These are phyloP conservation scores for Ajuga chamaepitys DNA, from an alignment of 257 asterid species.

Conservation along the genomic window DNA sequence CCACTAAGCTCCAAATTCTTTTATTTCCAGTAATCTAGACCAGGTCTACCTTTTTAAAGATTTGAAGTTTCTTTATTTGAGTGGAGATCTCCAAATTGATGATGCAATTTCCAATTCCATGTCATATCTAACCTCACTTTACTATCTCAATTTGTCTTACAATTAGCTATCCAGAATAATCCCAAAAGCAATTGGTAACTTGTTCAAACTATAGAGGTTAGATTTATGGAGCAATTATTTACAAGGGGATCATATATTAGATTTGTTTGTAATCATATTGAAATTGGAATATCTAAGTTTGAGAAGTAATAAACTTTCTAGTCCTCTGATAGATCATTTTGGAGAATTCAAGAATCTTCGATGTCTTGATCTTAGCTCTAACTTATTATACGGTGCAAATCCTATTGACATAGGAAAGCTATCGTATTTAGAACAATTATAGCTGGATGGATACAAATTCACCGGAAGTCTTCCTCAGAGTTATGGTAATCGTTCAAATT, in stretches of 20 bases:
- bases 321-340: too few species aligned
- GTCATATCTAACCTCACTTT: constrained; percentile 18
- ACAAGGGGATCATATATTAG: not conserved
- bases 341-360: too few species aligned
- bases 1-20: not conserved
- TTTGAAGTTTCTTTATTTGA: not conserved
- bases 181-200: constrained; percentile 13
- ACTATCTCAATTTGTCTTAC: not conserved
- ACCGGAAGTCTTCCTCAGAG: too few species aligned
- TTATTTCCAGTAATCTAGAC: constrained; percentile 20
- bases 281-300: too few species aligned
- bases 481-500: too few species aligned
- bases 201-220: constrained; percentile 1
- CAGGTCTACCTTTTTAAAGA: constrained; percentile 17
- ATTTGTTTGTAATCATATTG: not conserved
- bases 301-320: too few species aligned
- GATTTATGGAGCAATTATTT: constrained; percentile 10
- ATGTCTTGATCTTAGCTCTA: too few species aligned
- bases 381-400: too few species aligned
- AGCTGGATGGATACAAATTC: too few species aligned
- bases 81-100: constrained; percentile 4
- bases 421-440: too few species aligned
- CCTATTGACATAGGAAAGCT: too few species aligned
- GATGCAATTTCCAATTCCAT: constrained; percentile 16
- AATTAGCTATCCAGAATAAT: constrained; percentile 21